Evolutionary conservation across 352 stramenopile species (phyloP), one percentile per base, ranked within the genome.

Genomic region (Paralagenidium karlingii): DNA sequence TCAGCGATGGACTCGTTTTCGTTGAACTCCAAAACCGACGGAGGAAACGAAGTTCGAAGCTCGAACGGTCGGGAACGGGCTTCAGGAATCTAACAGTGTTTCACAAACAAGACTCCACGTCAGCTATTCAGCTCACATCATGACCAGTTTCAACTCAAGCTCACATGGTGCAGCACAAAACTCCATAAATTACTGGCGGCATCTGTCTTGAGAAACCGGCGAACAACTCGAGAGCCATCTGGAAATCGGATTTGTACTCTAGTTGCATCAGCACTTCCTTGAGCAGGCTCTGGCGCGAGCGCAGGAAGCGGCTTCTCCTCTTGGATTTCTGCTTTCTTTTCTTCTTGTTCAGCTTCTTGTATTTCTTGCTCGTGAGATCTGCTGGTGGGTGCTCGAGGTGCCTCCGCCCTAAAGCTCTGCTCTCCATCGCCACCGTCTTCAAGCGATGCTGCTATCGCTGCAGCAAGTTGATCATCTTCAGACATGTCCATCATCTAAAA

Each of bases 361-460:
- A 66, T 45, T 25, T 63, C 50, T 2, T 45, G 11, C 5, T 16
- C 24, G 9, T 44, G 19, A 8, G n/a, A n/a, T n/a, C n/a, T n/a
- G n/a, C n/a, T n/a, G n/a, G n/a, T n/a, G n/a, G n/a, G n/a, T n/a
- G n/a, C n/a, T n/a, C n/a, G n/a, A n/a, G n/a, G n/a, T n/a, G n/a
- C n/a, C n/a, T n/a, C n/a, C n/a, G n/a, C 29, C 3, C 40, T 31
- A 27, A 30, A 9, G 15, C 21, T 41, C 7, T 58, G 54, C 6
- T 32, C 43, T n/a, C 71, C 66, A 28, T 58, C 51, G 11, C 43
- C 55, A 30, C 51, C 58, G 26, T 60, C 56, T 51, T 86, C 55
- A 51, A 90, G 55, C 8, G 77, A 91, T 8, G 70, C 77, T 13
- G 70, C 77, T 24, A 91, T 91, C 12, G 77, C 77, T 34, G 74